Conservation (phyloP, 768 basidiomycete genomes). For the Hydnomerulius pinastri region DNA sequence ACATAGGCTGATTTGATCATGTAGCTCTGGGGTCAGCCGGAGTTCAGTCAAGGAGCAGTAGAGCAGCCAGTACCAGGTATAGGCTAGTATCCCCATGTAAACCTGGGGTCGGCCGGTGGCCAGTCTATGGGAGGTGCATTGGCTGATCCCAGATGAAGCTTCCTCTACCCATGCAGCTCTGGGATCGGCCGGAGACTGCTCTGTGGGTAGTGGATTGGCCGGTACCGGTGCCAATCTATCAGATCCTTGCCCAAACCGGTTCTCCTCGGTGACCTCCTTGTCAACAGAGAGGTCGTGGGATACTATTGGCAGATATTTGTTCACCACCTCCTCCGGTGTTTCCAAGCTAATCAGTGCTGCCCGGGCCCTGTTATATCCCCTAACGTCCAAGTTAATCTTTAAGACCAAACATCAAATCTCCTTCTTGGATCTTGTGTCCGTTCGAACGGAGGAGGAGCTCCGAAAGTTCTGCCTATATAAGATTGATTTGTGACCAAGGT, state of each 20-base stretch:
- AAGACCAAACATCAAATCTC: background rate
- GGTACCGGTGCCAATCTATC: constrained; percentile 3
- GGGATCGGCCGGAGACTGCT: too few relatives aligned
- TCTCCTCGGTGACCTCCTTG: constrained; percentile 12
- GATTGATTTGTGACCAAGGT: constrained; percentile 4
- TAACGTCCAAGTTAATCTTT: background rate
- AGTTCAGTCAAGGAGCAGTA: too few relatives aligned
- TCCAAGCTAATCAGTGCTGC: background rate
- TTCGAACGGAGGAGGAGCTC: background rate
- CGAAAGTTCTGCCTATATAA: constrained; percentile 5
- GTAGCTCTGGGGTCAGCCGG: too few relatives aligned
- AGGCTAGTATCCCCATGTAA: too few relatives aligned
- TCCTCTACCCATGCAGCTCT: too few relatives aligned
- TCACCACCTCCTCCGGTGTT: background rate
- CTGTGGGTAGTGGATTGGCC: too few relatives aligned
- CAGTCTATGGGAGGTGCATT: too few relatives aligned
- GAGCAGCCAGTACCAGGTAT: too few relatives aligned
- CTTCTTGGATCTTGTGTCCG: constrained; percentile 4
- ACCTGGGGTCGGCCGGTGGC: too few relatives aligned
- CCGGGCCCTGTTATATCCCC: constrained; percentile 3
- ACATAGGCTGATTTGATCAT: too few relatives aligned
- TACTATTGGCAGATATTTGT: constrained; percentile 1
- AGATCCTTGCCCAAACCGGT: constrained; percentile 7
- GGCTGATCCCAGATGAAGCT: too few relatives aligned
- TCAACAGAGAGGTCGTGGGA: background rate